Conservation (phyloP, 169 alveolate genomes). For the Babesia divergens region DNA sequence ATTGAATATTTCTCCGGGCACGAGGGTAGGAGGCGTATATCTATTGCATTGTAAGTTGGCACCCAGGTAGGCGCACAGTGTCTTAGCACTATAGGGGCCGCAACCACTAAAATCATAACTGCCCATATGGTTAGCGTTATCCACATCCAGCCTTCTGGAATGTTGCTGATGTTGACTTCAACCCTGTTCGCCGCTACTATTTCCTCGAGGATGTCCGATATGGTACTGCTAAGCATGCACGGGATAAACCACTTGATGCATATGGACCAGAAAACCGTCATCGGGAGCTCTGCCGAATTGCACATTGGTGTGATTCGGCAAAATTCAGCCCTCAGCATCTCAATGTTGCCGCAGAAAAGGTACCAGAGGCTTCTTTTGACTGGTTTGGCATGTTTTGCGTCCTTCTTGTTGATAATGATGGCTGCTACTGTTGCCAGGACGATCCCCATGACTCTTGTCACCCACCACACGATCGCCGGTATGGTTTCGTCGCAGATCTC, state of each 20-base stretch:
- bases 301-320: conserved; percentile 65
- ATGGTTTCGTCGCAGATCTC: conserved; percentile 42
- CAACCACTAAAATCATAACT: background rate
- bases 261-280: conserved; percentile 69
- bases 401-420: background rate
- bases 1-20: conserved; percentile 12
- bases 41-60: conserved; percentile 8
- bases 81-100: background rate
- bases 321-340: conserved; percentile 53
- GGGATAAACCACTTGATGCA: conserved; percentile 72
- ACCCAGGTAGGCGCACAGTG: background rate
- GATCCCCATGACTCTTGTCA: conserved; percentile 24
- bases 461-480: conserved; percentile 49
- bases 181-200: conserved; percentile 52
- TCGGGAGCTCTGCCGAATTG: conserved; percentile 55
- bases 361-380: conserved; percentile 27
- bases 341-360: conserved; percentile 70
- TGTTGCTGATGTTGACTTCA: conserved; percentile 22
- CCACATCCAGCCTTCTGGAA: conserved; percentile 34
- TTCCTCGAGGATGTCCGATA: conserved; percentile 73
- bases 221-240: conserved; percentile 68
- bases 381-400: background rate
- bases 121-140: conserved; percentile 35
- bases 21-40: conserved; percentile 27
- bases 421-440: conserved; percentile 23